Evolutionary conservation across 2,329 filamentous ascomycete species (phyloP).

Genomic region (Nemania abortiva): DNA sequence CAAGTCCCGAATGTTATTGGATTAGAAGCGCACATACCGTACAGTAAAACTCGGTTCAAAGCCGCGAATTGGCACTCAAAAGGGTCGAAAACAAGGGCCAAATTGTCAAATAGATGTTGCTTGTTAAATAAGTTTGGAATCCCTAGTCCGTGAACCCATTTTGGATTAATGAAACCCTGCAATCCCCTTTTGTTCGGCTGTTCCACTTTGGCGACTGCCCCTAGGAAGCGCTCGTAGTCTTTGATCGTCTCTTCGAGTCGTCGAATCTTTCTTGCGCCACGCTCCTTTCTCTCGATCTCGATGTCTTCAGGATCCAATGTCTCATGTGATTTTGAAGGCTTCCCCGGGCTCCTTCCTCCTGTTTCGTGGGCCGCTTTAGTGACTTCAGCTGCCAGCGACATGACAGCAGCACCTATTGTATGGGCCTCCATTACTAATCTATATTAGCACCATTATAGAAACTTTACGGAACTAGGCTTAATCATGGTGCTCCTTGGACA

Average conservation of each 20-base stretch:
- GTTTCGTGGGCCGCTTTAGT: neutral
- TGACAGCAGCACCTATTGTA: neutral
- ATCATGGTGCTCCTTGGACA: neutral
- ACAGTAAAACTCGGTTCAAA: neutral
- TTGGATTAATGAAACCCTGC: neutral
- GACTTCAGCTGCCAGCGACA: neutral
- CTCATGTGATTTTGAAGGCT: neutral
- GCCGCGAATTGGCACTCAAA: neutral
- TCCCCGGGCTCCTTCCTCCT: neutral
- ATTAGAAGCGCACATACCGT: neutral
- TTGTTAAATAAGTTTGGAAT: neutral
- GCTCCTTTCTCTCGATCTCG: neutral
- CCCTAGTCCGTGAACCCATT: neutral
- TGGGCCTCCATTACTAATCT: neutral
- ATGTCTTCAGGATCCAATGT: neutral
- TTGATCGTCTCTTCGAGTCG: neutral
- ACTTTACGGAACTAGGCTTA: neutral
- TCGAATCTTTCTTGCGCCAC: neutral
- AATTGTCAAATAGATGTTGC: neutral
- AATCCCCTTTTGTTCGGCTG: neutral
- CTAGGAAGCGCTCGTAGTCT: neutral
- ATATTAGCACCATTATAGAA: neutral
- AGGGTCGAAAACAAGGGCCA: slow-evolving; percentile 1
- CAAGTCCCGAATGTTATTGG: neutral
- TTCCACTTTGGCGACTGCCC: neutral